Base-by-base conservation (phyloP, 352 stramenopile species). In the Phytophthora tentaculata region DNA sequence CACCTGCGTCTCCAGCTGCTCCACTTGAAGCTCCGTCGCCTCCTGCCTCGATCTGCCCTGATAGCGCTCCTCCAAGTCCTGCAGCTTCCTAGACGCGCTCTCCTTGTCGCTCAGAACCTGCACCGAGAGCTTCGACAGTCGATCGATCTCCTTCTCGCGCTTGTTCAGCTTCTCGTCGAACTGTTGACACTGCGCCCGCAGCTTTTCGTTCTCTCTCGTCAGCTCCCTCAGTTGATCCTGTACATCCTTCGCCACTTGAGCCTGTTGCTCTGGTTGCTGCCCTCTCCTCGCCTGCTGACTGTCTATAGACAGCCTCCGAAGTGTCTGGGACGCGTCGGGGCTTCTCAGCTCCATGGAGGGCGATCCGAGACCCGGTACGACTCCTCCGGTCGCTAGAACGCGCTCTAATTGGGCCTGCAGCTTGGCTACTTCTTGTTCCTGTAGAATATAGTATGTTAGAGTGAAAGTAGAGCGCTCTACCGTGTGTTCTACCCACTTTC, bases 71-170 rank as follows among this genome's bases (percentile, higher is more conserved):
- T 86, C 73, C 44, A 84, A 45, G 5, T 78, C 55, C 7, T 76
- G 72, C 28, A 77, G 26, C 17, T 73, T 84, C 20, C 43, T 71
- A 2, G 62, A 45, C n/a, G 56, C 75, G 8, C 47, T 48, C 17
- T 76, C 55, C 12, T 69, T 50, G 22, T 71, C 70, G 26, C 71
- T 69, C 12, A 73, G 62, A n/a, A 52, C 71, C 23, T 78, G 58
- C 10, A 80, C 69, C 2, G 74, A 77, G 3, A 91, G 44, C 59
- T 88, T 89, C 6, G 79, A 77, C 9, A 94, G 67, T 17, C 84
- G 77, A 28, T 69, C 65, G 32, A 94, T 95, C 66, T 95, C 88
- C 20, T 83, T 56, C 58, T 95, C 88, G 7, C 84, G 86, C 55
- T 88, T 78, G 9, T 67, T 53, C 9, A 95, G 45, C 32, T 89